Percentiles rank a stretch among this genome's conserved stretches.
These are phyloP conservation scores for Albizia julibrissin DNA, from an alignment of 306 rosid genomes.

Conservation along the genomic window DNA sequence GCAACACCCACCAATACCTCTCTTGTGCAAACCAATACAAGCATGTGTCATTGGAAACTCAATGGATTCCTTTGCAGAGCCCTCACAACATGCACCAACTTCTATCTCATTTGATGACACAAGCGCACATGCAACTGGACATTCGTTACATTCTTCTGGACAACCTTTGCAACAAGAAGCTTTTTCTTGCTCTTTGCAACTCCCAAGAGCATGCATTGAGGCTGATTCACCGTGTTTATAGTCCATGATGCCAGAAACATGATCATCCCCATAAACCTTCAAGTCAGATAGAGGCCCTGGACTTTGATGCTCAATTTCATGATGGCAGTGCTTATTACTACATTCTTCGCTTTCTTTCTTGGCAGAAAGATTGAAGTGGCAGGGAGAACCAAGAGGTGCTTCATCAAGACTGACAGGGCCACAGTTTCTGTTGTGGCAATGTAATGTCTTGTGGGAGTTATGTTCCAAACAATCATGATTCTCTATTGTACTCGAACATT, in stretches of 20 bases:
- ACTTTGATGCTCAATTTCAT: slow-evolving; percentile 28
- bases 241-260: slow-evolving; percentile 39
- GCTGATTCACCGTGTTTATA: slow-evolving; percentile 31
- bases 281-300: slow-evolving; percentile 29
- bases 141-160: slow-evolving; percentile 18
- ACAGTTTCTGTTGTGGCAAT: slow-evolving; percentile 28
- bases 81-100: slow-evolving; percentile 42
- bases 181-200: slow-evolving; percentile 40
- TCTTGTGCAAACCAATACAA: slow-evolving; percentile 55
- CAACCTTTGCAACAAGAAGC: slow-evolving; percentile 39
- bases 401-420: slow-evolving; percentile 21
- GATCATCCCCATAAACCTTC: slow-evolving; percentile 14
- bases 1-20: slow-evolving; percentile 71
- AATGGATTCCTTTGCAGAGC: slow-evolving; percentile 26
- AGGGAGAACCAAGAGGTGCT: slow-evolving; percentile 11
- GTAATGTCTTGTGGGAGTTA: slow-evolving; percentile 26
- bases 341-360: slow-evolving; percentile 18
- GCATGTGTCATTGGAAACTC: slow-evolving; percentile 33
- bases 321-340: slow-evolving; percentile 35
- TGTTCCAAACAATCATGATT: slow-evolving; percentile 33
- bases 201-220: slow-evolving; percentile 26
- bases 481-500: slow-evolving; percentile 1
- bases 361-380: slow-evolving; percentile 22
- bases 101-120: slow-evolving; percentile 39
- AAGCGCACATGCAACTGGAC: slow-evolving; percentile 26